Percentiles rank a stretch among this genome's conserved stretches.
Evolutionary conservation across 345 rosid genomes (phyloP).

Genomic region (Microcos paniculata): DNA sequence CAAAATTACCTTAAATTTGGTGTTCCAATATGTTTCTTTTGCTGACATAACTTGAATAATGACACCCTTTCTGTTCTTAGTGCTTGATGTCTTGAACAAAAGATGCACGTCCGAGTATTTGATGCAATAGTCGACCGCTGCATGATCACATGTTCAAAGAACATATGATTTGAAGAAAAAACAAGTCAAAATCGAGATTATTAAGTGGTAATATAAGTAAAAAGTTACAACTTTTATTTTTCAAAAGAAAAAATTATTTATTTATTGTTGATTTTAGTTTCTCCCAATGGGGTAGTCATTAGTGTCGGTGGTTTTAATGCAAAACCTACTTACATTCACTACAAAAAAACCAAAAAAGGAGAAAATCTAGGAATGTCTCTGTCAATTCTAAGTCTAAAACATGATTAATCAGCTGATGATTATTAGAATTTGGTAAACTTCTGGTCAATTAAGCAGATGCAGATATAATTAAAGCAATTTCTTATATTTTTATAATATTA

Average conservation of each 20-base stretch:
- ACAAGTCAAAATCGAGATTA: background rate
- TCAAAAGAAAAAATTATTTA: background rate
- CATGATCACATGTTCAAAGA: too few species aligned
- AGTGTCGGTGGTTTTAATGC: conserved; percentile 1
- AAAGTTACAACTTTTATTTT: background rate
- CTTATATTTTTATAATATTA: background rate
- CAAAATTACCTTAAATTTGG: background rate
- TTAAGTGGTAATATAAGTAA: background rate
- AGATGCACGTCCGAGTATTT: too few species aligned
- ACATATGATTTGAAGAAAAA: too few species aligned
- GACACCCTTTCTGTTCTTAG: too few species aligned
- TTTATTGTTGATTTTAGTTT: background rate
- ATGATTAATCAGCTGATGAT: background rate
- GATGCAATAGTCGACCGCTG: too few species aligned
- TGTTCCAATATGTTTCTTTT: too few species aligned
- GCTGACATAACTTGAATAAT: too few species aligned
- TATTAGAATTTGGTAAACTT: background rate
- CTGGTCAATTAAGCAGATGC: background rate
- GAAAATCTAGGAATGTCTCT: background rate
- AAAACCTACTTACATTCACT: background rate
- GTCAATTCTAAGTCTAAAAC: background rate
- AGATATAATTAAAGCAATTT: background rate
- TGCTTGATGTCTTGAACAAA: too few species aligned
- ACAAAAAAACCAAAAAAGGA: background rate
- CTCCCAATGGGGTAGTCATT: background rate